phyloP scores from a whole-genome alignment of 2,329 filamentous ascomycete species.

The Amylocarpus encephaloides region DNA sequence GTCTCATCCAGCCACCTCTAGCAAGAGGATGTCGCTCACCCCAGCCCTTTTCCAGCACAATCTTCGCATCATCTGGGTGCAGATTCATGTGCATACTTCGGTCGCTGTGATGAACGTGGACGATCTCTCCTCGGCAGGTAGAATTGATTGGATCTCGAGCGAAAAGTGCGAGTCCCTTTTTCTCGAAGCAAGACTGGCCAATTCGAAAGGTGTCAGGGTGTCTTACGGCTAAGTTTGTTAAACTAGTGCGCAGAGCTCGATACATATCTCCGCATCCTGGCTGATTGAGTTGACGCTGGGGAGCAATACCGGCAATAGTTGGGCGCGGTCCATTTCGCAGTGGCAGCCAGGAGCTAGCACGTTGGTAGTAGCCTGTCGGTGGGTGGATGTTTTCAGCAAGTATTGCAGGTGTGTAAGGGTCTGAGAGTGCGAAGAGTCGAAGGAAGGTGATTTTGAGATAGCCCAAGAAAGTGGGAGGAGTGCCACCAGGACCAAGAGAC shows the following conservation, averaged over 20 bases:
- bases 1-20: slow-evolving; percentile 56
- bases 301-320: slow-evolving; percentile 66
- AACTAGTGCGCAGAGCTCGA: slow-evolving; percentile 44
- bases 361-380: slow-evolving; percentile 50
- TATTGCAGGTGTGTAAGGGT: slow-evolving; percentile 58
- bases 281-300: slow-evolving; percentile 73
- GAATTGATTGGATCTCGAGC: slow-evolving; percentile 57
- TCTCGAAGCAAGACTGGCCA: slow-evolving; percentile 72
- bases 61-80: slow-evolving; percentile 68
- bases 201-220: slow-evolving; percentile 47
- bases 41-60: slow-evolving; percentile 71
- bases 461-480: slow-evolving; percentile 64
- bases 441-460: slow-evolving; percentile 70
- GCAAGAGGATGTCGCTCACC: slow-evolving; percentile 65
- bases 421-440: slow-evolving; percentile 61
- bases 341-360: slow-evolving; percentile 43
- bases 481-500: slow-evolving; percentile 72
- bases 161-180: slow-evolving; percentile 73
- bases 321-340: slow-evolving; percentile 59
- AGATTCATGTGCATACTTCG: slow-evolving; percentile 73
- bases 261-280: slow-evolving; percentile 49
- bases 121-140: slow-evolving; percentile 74
- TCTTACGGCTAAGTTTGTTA: slow-evolving; percentile 45
- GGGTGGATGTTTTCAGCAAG: slow-evolving; percentile 46
- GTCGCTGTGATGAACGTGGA: slow-evolving; percentile 72